Evolutionary conservation across 805 yeast genomes (phyloP).

Genomic region (Priceomyces melissophilus): DNA sequence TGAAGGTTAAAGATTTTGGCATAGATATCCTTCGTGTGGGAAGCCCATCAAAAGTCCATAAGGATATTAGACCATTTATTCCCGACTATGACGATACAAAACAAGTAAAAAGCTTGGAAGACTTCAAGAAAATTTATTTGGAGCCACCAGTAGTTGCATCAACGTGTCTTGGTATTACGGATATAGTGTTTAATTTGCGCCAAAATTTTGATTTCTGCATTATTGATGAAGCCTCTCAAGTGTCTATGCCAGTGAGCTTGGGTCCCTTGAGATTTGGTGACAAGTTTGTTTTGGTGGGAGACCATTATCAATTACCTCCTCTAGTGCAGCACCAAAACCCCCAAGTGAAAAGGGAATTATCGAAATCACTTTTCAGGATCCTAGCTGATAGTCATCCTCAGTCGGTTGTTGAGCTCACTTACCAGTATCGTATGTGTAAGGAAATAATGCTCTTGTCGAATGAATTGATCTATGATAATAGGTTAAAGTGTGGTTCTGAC

Average conservation of each 20-base stretch:
- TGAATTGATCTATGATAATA: slow-evolving; percentile 69
- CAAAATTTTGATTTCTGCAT: slow-evolving; percentile 84
- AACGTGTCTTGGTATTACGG: slow-evolving; percentile 77
- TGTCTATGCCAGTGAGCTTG: slow-evolving; percentile 83
- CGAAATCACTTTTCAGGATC: slow-evolving; percentile 70
- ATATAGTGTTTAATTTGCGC: slow-evolving; percentile 52
- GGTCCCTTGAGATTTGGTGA: slow-evolving; percentile 82
- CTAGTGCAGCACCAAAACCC: slow-evolving; percentile 59
- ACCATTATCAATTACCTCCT: slow-evolving; percentile 91
- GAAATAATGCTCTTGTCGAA: slow-evolving; percentile 87
- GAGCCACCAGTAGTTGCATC: slow-evolving; percentile 77
- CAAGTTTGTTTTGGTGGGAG: slow-evolving; percentile 91
- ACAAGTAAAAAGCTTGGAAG: slow-evolving; percentile 38
- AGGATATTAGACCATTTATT: slow-evolving; percentile 51
- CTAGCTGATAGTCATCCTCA: slow-evolving; percentile 72
- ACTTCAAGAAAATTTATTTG: slow-evolving; percentile 46
- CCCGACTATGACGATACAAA: slow-evolving; percentile 36
- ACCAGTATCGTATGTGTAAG: slow-evolving; percentile 89
- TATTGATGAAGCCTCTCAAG: slow-evolving; percentile 95
- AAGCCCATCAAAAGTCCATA: slow-evolving; percentile 53
- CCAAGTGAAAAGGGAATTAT: slow-evolving; percentile 64
- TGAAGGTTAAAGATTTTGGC: slow-evolving; percentile 52
- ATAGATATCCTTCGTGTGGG: slow-evolving; percentile 66
- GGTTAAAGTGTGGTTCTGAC: slow-evolving; percentile 70
- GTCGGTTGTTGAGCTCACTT: slow-evolving; percentile 69